Base-by-base conservation (phyloP, 2,329 filamentous ascomycete genomes). In the Laburnicola sp. region DNA sequence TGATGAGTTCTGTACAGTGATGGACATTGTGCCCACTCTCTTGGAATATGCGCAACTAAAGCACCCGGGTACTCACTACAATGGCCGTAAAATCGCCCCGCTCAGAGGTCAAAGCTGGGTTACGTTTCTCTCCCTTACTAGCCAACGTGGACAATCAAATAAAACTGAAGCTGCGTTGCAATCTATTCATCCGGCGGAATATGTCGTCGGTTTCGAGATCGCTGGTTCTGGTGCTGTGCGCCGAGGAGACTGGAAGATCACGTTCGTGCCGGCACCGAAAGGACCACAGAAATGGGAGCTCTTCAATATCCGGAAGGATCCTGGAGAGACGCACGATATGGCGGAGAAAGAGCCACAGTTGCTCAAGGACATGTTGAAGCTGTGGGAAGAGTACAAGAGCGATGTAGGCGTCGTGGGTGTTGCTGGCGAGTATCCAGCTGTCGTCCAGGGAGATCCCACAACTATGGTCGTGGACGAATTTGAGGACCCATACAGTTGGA, bases 21-120 rank as follows among this genome's bases (percentile, higher is more conserved):
- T 76, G 53, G 66, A 72, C n/a, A 58, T 75, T 21, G 45, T 62
- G 0, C 72, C 71, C 0, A 75, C 72, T 0, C 54, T 74, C 3
- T 60, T 75, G 2, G 68, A 74, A 3, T 55, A 75, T 2, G 71
- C 72, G 0, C 59, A 65, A 2, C 54, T 69, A 1, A 28, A 51
- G 25, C 70, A 73, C 46, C 73, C 72, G 9, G 66, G 56, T 3
- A 50, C 51, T 6, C 38, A 28, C 0, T 73, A 62, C 50, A 56
- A 58, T 31, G 68, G 69, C 3, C 56, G 65, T 6, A 57, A 66
- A 38, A 59, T 56, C 8, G 50, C 45, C 43, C 37, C 50, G 9
- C 11, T 52, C 26, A 37, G 53, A 4, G 53, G 50, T 2, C 35
- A 25, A 10, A 53, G 50, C 35, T 53, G 53, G 53, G 21, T 9